Evolutionary conservation across 805 yeast genomes (phyloP).

Genomic region (Candida wancherniae): DNA sequence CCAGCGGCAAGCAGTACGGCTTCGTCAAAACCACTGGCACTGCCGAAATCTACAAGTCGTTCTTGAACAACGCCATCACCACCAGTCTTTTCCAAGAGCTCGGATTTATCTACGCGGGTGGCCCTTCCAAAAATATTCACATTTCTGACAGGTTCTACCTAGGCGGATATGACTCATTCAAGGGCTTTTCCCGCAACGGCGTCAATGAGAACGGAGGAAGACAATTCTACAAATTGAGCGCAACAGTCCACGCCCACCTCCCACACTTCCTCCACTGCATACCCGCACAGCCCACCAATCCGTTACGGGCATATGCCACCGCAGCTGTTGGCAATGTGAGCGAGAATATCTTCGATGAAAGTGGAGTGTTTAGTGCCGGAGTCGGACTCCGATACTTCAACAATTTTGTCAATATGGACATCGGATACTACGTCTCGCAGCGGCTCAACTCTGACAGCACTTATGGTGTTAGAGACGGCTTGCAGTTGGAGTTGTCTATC

Average conservation of each 20-base stretch:
- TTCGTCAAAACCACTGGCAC: constrained; percentile 35
- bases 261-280: constrained; percentile 40
- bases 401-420: constrained; percentile 37
- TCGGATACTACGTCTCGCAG: constrained; percentile 33
- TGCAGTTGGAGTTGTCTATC: constrained; percentile 34
- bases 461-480: constrained; percentile 34
- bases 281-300: constrained; percentile 23
- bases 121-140: constrained; percentile 38
- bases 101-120: constrained; percentile 51
- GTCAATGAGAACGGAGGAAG: constrained; percentile 76
- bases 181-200: constrained; percentile 65
- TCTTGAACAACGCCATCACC: constrained; percentile 43
- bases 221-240: constrained; percentile 51
- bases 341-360: constrained; percentile 22
- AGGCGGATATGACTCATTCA: constrained; percentile 73
- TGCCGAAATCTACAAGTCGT: constrained; percentile 35
- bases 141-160: constrained; percentile 75
- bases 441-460: constrained; percentile 17
- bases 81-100: constrained; percentile 44
- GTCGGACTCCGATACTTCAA: constrained; percentile 36
- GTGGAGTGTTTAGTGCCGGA: constrained; percentile 27
- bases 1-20: constrained; percentile 14
- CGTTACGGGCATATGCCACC: constrained; percentile 53
- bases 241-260: constrained; percentile 53
- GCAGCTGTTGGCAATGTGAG: constrained; percentile 60